Evolutionary conservation across 1,284 basidiomycete genomes (phyloP).

Genomic region (Trametes hirsuta): DNA sequence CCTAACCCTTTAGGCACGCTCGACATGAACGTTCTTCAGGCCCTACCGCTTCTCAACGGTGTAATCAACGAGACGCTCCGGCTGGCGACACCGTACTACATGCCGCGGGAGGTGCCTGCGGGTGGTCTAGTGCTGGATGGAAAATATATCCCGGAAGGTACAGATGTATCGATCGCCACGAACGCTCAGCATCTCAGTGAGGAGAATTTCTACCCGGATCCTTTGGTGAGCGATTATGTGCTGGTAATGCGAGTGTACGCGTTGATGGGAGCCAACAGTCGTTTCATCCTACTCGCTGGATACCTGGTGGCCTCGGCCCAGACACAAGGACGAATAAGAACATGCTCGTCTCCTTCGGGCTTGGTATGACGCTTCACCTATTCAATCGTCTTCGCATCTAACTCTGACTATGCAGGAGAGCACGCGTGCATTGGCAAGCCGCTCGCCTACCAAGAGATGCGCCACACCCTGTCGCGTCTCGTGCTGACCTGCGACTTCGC

Average conservation of each 20-base stretch:
- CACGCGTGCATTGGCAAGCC: constrained; percentile 8
- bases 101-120: constrained; percentile 29
- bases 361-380: constrained; percentile 11
- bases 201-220: constrained; percentile 32
- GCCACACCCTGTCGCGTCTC: not conserved
- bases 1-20: constrained; percentile 13
- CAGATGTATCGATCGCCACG: constrained; percentile 30
- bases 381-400: not conserved
- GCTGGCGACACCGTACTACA: constrained; percentile 28
- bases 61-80: constrained; percentile 32
- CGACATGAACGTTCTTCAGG: constrained; percentile 14
- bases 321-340: constrained; percentile 15
- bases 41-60: constrained; percentile 32
- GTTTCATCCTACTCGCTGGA: constrained; percentile 33
- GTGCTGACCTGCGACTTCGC: not conserved
- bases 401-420: not conserved
- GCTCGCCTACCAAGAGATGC: not conserved
- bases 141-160: constrained; percentile 30
- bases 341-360: constrained; percentile 26
- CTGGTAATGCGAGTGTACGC: not conserved
- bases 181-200: constrained; percentile 27
- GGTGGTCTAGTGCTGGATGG: constrained; percentile 24
- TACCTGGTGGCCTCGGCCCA: constrained; percentile 19
- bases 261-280: not conserved
- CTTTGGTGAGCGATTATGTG: constrained; percentile 1